Conservation (phyloP, 345 rosid species). For the Moricandia moricandioides region DNA sequence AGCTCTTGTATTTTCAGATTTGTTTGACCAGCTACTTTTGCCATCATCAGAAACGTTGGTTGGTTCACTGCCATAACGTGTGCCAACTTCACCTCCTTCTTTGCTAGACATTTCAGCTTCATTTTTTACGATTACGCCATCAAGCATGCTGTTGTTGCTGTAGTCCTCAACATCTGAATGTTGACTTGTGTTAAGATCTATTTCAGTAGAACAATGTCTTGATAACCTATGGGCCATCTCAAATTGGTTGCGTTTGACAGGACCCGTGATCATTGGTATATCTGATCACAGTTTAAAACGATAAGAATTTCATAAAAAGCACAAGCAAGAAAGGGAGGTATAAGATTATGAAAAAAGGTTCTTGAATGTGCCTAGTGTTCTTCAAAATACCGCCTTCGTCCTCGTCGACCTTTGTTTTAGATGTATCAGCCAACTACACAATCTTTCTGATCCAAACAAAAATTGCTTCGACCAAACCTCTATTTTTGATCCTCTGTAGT, state of each 20-base stretch:
- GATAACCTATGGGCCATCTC: conserved; percentile 49
- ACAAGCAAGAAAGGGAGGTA: conserved; percentile 5
- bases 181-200: conserved; percentile 46
- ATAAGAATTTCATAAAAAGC: conserved; percentile 16
- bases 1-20: conserved; percentile 44
- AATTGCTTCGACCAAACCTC: too few relatives aligned
- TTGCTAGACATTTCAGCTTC: conserved; percentile 44
- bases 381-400: too few relatives aligned
- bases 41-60: conserved; percentile 58
- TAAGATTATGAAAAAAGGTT: not conserved
- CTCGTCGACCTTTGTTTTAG: too few relatives aligned
- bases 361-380: too few relatives aligned
- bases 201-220: conserved; percentile 50
- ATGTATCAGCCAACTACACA: too few relatives aligned
- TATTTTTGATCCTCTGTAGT: too few relatives aligned
- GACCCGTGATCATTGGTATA: conserved; percentile 39
- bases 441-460: too few relatives aligned
- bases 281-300: conserved; percentile 33
- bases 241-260: conserved; percentile 42
- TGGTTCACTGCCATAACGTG: conserved; percentile 53
- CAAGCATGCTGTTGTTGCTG: conserved; percentile 34
- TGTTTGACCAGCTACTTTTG: conserved; percentile 76
- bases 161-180: conserved; percentile 54
- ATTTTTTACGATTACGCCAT: not conserved
- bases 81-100: conserved; percentile 54